Evolutionary conservation across 345 rosid species (phyloP), one percentile per base, ranked within the genome.

Genomic region (Eutrema japonicum): DNA sequence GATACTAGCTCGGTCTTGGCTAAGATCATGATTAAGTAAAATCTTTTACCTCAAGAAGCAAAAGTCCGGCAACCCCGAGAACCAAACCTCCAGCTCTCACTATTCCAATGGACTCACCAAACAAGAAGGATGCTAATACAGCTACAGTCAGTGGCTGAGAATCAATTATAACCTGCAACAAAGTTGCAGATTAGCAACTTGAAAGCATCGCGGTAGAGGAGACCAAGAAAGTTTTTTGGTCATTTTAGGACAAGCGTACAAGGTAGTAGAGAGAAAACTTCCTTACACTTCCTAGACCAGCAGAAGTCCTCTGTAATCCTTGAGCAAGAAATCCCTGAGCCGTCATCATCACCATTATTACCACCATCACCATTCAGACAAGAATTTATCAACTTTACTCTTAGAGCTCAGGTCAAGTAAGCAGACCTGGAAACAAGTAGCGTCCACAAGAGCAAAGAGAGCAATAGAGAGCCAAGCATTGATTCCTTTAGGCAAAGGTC

Each of bases 101-200:
- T 40, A 85, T 46, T 47, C 97, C 96, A 74, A 94, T 85, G 77
- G 98, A 83, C 74, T 94, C 98, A 7, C 88, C 90, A 66, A 88
- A 94, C 8, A 94, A 68, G 40, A 91, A 78, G 50, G 94, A 80
- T 30, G 96, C 97, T 82, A 94, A 91, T 5, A 94, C 76, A 73
- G 96, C 95, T 14, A 94, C 98, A 12, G 96, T 89, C 67, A 91
- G 77, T 47, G 97, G 98, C 77, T 91, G 97, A 2, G 97, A 89
- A 71, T 94, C 97, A 66, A 94, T 94, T 70, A 91, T 94, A 68
- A 94, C 98, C 96, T 91, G 83, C 79, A 71, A 29, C 45, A 37
- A 52, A 37, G 30, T 37, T 36, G 10, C 66, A 65, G 32, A 57
- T 62, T 37, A 45, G 12, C 47, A 43, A 42, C 74, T 29, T 5